Conservation (phyloP, 2,329 filamentous ascomycete species). For the Penicillium sp. region DNA sequence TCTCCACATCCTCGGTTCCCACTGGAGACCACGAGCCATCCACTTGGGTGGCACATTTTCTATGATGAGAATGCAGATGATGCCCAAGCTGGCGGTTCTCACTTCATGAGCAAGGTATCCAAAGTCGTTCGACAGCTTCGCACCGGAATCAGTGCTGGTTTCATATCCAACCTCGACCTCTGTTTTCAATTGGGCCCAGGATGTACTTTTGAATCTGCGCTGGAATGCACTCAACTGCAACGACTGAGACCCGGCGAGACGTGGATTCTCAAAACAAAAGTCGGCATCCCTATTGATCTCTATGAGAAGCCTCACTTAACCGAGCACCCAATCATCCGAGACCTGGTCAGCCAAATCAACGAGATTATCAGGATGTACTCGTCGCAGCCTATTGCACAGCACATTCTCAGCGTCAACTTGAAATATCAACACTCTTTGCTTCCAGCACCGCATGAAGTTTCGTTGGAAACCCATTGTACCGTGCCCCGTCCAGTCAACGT, state of each 20-base stretch:
- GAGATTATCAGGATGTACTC: conserved; percentile 26
- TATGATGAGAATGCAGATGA: conserved; percentile 21
- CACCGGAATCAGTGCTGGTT: conserved; percentile 30
- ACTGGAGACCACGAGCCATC: conserved; percentile 12
- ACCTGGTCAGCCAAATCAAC: conserved; percentile 32
- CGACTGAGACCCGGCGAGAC: conserved; percentile 34
- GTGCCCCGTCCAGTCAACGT: conserved; percentile 12
- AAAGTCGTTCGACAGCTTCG: conserved; percentile 30
- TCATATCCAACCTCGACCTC: conserved; percentile 26
- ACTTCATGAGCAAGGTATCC: conserved; percentile 25
- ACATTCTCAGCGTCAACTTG: conserved; percentile 29
- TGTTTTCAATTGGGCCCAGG: conserved; percentile 22
- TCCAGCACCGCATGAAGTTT: conserved; percentile 23
- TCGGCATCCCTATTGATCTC: conserved; percentile 20
- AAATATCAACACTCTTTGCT: conserved; percentile 37
- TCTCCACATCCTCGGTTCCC: conserved; percentile 28
- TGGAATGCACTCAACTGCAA: conserved; percentile 18
- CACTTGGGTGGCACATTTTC: conserved; percentile 33
- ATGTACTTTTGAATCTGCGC: conserved; percentile 24
- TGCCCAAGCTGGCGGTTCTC: conserved; percentile 5
- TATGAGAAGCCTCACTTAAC: conserved; percentile 1
- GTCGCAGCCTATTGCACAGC: conserved; percentile 15
- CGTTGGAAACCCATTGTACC: conserved; percentile 24
- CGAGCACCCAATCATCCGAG: conserved; percentile 18
- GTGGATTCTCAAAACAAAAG: conserved; percentile 30